Conservation (phyloP, 2,329 filamentous ascomycete genomes). For the Xylaria sp. region DNA sequence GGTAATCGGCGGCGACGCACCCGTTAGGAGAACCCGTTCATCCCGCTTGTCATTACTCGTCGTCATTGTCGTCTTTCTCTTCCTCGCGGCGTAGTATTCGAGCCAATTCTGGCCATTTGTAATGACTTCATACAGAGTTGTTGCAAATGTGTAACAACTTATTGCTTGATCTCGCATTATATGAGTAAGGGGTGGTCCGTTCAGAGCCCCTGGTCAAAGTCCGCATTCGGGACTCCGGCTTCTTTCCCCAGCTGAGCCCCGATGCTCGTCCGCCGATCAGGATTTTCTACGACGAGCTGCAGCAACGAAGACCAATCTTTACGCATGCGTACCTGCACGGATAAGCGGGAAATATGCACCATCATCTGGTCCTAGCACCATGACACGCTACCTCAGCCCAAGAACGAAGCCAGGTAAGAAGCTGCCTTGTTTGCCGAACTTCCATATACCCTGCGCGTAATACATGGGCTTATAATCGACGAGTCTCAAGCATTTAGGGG, state of each 20-base stretch:
- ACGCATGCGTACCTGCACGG: neutral
- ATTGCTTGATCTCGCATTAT: neutral
- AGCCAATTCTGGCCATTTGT: neutral
- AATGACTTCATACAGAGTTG: neutral
- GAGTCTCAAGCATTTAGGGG: no score
- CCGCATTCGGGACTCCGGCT: constrained; percentile 12
- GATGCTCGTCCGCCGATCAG: neutral
- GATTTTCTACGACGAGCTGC: neutral
- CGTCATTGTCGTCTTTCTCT: neutral
- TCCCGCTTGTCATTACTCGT: neutral
- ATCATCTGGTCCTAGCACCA: neutral
- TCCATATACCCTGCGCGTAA: neutral
- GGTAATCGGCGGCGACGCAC: constrained; percentile 23
- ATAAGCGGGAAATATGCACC: neutral
- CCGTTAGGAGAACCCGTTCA: constrained; percentile 39
- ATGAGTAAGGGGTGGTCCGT: neutral
- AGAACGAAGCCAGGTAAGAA: neutral
- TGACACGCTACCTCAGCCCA: neutral
- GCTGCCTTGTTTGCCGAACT: neutral
- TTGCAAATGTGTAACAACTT: neutral
- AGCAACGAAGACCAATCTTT: neutral
- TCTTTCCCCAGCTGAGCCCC: constrained; percentile 19
- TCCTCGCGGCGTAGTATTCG: neutral
- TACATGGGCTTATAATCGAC: neutral
- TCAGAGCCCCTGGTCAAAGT: neutral